Evolutionary conservation across 192 early-diverging fungal species (phyloP).

Genomic region (Diversispora eburnea): DNA sequence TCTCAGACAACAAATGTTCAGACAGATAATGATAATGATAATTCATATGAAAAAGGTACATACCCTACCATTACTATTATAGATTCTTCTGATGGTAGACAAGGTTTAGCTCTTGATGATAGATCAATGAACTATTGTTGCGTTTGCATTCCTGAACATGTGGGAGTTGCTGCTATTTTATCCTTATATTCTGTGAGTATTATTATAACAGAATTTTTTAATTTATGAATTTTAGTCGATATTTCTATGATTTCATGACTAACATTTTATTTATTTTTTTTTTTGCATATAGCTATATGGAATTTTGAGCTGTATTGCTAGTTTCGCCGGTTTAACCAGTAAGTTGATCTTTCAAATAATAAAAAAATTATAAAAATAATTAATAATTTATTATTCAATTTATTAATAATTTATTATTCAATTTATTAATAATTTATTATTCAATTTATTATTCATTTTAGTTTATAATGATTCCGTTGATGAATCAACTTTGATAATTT

Average conservation of each 20-base stretch:
- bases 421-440: too few relatives aligned
- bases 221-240: background rate
- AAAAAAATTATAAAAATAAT: too few relatives aligned
- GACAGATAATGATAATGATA: background rate
- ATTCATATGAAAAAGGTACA: background rate
- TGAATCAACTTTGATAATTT: background rate
- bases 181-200: conserved; percentile 12
- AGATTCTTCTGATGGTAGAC: background rate
- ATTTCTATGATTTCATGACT: background rate
- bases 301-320: too few relatives aligned
- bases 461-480: background rate
- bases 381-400: too few relatives aligned
- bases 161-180: conserved; percentile 14
- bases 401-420: too few relatives aligned
- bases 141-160: background rate
- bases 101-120: background rate
- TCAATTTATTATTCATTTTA: too few relatives aligned
- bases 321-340: too few relatives aligned
- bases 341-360: too few relatives aligned
- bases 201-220: background rate
- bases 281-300: too few relatives aligned
- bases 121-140: background rate
- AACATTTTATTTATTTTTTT: background rate
- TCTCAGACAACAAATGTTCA: background rate
- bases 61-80: conserved; percentile 1